A percentile compares a stretch with the other conserved stretches of the same genome.
phyloP scores from a whole-genome alignment of 768 basidiomycete genomes.

The Rhodotorula babjevae region DNA sequence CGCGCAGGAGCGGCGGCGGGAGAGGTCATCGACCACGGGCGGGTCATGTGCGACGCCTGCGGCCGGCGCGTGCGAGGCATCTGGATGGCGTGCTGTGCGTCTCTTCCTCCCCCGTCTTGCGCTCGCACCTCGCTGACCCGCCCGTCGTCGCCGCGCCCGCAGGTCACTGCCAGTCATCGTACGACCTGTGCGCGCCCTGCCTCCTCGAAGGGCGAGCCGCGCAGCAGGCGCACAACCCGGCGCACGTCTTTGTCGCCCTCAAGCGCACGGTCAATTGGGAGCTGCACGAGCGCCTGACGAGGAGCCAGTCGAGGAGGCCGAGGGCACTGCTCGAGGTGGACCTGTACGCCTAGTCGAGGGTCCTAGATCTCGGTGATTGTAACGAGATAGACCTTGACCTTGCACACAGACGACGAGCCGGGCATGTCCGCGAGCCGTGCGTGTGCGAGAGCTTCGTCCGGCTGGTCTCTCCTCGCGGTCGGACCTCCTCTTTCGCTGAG shows the following conservation, averaged over 20 bases:
- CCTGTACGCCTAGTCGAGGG: slow-evolving; percentile 16
- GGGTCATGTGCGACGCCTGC: slow-evolving; percentile 6
- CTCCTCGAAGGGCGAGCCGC: no score
- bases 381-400: no score
- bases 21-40: no score
- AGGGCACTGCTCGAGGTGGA: slow-evolving; percentile 14
- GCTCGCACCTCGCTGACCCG: not conserved
- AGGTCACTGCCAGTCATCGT: slow-evolving; percentile 7
- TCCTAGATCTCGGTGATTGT: no score
- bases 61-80: not conserved
- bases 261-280: not conserved
- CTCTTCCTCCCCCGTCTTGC: not conserved
- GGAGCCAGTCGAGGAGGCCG: slow-evolving; percentile 21
- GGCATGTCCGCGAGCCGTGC: no score
- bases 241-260: slow-evolving; percentile 9
- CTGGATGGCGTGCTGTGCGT: slow-evolving; percentile 15
- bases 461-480: no score
- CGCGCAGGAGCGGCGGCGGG: not conserved
- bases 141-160: not conserved
- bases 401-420: no score
- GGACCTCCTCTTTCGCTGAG: no score
- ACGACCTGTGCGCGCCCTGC: slow-evolving; percentile 8
- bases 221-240: not conserved
- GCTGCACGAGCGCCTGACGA: not conserved
- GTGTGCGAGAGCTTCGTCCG: no score